Percentiles rank a stretch among this genome's conserved stretches.
These are phyloP conservation scores for Helotiales sp. DNA, from an alignment of 2,329 filamentous ascomycete species.

Conservation along the genomic window DNA sequence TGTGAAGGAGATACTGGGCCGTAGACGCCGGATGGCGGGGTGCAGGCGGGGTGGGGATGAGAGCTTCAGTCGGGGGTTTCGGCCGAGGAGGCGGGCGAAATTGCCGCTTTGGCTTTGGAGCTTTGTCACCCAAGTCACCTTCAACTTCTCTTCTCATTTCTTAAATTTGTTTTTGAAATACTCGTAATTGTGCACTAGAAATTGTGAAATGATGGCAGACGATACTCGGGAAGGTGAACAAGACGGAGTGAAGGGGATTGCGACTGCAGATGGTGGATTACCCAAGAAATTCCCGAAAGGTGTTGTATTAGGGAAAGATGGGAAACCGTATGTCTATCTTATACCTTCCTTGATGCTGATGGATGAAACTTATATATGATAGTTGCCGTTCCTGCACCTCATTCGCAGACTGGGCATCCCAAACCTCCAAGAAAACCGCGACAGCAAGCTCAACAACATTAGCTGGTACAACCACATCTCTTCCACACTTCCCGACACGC, in stretches of 20 bases:
- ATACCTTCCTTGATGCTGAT: slow-evolving; percentile 6
- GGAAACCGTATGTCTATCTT: slow-evolving; percentile 58
- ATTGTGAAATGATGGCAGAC: slow-evolving; percentile 32
- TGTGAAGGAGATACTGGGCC: not conserved
- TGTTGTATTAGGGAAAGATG: slow-evolving; percentile 75
- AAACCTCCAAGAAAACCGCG: slow-evolving; percentile 29
- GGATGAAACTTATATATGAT: too few species aligned
- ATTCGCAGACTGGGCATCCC: slow-evolving; percentile 52
- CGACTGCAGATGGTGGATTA: slow-evolving; percentile 14
- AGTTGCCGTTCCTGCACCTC: slow-evolving; percentile 75
- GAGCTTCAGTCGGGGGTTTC: too few species aligned
- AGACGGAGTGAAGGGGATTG: slow-evolving; percentile 6
- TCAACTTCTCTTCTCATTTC: not conserved
- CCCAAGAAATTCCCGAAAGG: slow-evolving; percentile 64
- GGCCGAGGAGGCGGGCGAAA: too few species aligned
- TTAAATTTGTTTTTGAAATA: not conserved
- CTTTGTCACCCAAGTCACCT: too few species aligned
- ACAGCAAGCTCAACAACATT: too few species aligned
- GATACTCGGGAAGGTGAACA: slow-evolving; percentile 30
- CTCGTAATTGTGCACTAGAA: too few species aligned
- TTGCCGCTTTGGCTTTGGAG: too few species aligned
- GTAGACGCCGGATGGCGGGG: too few species aligned
- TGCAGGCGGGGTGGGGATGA: too few species aligned
- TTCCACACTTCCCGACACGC: slow-evolving; percentile 39
- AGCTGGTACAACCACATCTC: slow-evolving; percentile 38